A percentile compares a stretch with the other conserved stretches of the same genome.
phyloP scores from a whole-genome alignment of 345 rosid genomes.

The Barbarea vulgaris region DNA sequence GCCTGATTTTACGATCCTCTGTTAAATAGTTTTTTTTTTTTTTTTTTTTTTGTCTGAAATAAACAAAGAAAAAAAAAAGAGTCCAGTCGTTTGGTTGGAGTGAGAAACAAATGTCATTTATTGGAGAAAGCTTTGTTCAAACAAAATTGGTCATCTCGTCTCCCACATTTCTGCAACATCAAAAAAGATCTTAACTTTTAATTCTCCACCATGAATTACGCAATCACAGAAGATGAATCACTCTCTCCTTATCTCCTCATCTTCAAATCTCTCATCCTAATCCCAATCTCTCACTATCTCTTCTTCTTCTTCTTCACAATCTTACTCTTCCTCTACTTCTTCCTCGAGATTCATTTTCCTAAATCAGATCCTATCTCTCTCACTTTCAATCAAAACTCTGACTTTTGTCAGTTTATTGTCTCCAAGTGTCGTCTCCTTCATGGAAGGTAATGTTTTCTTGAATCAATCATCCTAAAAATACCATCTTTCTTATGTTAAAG shows the following conservation, averaged over 20 bases:
- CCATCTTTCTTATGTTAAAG: background rate
- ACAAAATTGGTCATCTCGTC: background rate
- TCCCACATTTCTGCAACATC: constrained; percentile 8
- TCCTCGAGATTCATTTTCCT: constrained; percentile 68
- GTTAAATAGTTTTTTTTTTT: too few species aligned
- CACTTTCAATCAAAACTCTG: constrained; percentile 53
- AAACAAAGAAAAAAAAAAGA: too few species aligned
- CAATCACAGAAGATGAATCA: constrained; percentile 23
- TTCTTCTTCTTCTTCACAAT: constrained; percentile 37
- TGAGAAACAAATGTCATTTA: too few species aligned
- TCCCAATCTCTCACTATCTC: constrained; percentile 61
- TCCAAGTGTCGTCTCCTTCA: constrained; percentile 72
- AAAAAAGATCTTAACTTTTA: background rate
- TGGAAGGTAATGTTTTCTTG: constrained; percentile 51
- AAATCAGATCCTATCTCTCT: constrained; percentile 51
- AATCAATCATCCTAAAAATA: background rate
- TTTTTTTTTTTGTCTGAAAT: too few species aligned
- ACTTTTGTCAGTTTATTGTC: constrained; percentile 54
- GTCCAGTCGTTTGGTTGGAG: too few species aligned
- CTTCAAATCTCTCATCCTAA: constrained; percentile 46
- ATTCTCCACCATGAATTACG: constrained; percentile 3
- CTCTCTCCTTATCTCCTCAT: constrained; percentile 52
- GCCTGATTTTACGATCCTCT: too few species aligned
- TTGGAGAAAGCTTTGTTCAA: background rate
- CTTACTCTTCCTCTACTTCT: constrained; percentile 49